Conservation (phyloP, 2,329 filamentous ascomycete genomes). For the Colletotrichum simmondsii region DNA sequence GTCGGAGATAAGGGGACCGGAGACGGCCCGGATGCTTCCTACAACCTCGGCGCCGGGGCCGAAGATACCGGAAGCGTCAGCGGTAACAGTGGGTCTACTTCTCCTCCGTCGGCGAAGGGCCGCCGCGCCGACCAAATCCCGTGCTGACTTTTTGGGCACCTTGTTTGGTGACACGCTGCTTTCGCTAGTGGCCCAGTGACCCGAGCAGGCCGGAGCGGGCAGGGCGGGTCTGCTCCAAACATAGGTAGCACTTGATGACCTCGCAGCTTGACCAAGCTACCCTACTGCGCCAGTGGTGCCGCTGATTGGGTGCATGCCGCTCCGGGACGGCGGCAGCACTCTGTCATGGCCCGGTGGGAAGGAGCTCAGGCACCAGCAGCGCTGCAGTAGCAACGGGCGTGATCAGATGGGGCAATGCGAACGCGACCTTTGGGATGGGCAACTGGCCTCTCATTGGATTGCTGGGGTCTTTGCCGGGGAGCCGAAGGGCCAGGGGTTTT, state of each 20-base stretch:
- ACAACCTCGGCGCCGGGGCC: too few species aligned
- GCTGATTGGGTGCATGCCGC: neutral
- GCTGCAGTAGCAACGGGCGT: neutral
- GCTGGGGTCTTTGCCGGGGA: neutral
- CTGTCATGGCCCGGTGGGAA: neutral
- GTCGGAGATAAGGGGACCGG: neutral
- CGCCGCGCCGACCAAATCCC: neutral
- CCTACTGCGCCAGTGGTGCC: neutral
- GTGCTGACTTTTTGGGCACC: neutral
- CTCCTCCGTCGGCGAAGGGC: neutral
- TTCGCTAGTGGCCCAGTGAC: neutral
- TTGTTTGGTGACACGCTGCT: neutral
- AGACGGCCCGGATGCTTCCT: neutral
- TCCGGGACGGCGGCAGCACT: neutral
- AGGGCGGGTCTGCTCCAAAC: neutral
- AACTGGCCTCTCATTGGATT: neutral
- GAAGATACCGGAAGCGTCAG: neutral
- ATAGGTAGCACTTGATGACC: too few species aligned
- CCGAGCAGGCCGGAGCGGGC: neutral
- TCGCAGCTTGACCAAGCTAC: too few species aligned
- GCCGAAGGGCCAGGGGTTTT: neutral
- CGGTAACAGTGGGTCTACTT: neutral
- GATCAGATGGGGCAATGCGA: neutral
- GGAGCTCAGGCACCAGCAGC: neutral
- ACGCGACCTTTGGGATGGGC: neutral